phyloP scores from a whole-genome alignment of 768 basidiomycete genomes.

The Mycena leptocephala region DNA sequence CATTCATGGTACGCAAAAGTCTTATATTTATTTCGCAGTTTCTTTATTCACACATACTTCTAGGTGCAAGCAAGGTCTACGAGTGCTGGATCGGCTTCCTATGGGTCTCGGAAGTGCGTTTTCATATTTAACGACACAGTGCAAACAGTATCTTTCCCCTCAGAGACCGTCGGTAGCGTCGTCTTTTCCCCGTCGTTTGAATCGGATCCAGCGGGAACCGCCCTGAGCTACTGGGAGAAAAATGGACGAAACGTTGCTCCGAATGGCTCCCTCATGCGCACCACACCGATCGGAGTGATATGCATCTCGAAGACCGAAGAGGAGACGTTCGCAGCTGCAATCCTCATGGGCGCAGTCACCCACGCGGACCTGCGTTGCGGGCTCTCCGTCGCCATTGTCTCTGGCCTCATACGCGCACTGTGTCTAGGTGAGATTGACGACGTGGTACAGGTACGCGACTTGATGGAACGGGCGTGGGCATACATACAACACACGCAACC shows the following conservation, averaged over 20 bases:
- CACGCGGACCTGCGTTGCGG: constrained; percentile 42
- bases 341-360: constrained; percentile 40
- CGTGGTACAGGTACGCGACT: constrained; percentile 18
- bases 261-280: constrained; percentile 44
- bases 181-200: constrained; percentile 30
- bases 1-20: constrained; percentile 32
- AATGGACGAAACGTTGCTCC: constrained; percentile 31
- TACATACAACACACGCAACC: constrained; percentile 16
- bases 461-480: constrained; percentile 39
- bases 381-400: constrained; percentile 40
- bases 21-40: neutral
- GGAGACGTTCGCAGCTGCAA: constrained; percentile 37
- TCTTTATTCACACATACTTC: neutral
- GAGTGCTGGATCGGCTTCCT: constrained; percentile 39
- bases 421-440: constrained; percentile 31
- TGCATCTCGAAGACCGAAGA: constrained; percentile 36
- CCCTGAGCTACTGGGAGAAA: constrained; percentile 35
- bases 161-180: constrained; percentile 40
- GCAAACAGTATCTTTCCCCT: neutral
- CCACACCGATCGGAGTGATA: constrained; percentile 40
- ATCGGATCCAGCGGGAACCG: constrained; percentile 30
- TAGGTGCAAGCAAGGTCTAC: constrained; percentile 39
- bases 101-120: constrained; percentile 41
- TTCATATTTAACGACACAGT: neutral
- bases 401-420: constrained; percentile 37